Evolutionary conservation across 768 basidiomycete species (phyloP).

Genomic region (Porpolomopsis calyptriformis): DNA sequence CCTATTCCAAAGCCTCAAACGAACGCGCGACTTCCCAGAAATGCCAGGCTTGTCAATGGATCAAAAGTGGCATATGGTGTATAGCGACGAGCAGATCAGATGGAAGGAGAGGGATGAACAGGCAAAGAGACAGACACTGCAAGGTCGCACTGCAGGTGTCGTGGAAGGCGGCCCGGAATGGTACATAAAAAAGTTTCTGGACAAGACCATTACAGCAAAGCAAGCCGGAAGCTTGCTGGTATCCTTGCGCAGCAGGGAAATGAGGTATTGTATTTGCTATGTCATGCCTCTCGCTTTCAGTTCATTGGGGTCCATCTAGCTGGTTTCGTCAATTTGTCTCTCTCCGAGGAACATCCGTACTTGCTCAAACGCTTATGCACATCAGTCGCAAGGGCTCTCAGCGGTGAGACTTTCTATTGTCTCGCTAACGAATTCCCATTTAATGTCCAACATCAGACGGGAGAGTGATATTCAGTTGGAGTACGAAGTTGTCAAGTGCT

Average conservation of each 20-base stretch:
- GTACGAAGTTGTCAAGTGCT: constrained; percentile 80
- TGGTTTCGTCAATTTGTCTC: constrained; percentile 74
- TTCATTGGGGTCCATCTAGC: constrained; percentile 28
- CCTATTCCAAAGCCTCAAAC: constrained; percentile 69
- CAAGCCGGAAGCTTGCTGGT: constrained; percentile 68
- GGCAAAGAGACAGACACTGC: constrained; percentile 46
- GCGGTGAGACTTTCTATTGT: constrained; percentile 35
- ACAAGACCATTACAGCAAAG: constrained; percentile 73
- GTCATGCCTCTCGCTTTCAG: neutral
- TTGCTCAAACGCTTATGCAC: constrained; percentile 67
- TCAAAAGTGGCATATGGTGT: constrained; percentile 89
- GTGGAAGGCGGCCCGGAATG: constrained; percentile 76
- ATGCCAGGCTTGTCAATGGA: constrained; percentile 55
- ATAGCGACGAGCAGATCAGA: constrained; percentile 68
- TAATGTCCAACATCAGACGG: constrained; percentile 29
- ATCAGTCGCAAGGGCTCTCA: constrained; percentile 59
- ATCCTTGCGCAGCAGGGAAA: constrained; percentile 69
- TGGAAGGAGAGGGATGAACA: constrained; percentile 67
- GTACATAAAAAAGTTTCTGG: constrained; percentile 87
- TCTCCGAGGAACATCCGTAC: constrained; percentile 74
- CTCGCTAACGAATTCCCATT: neutral
- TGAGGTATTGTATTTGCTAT: constrained; percentile 42
- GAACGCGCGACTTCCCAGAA: constrained; percentile 54
- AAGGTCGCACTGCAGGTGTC: constrained; percentile 41
- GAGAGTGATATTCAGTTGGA: constrained; percentile 65